Percentiles rank a stretch among this genome's conserved stretches.
These are phyloP conservation scores for Lenzites betulinus DNA, from an alignment of 768 basidiomycete genomes.

Conservation along the genomic window DNA sequence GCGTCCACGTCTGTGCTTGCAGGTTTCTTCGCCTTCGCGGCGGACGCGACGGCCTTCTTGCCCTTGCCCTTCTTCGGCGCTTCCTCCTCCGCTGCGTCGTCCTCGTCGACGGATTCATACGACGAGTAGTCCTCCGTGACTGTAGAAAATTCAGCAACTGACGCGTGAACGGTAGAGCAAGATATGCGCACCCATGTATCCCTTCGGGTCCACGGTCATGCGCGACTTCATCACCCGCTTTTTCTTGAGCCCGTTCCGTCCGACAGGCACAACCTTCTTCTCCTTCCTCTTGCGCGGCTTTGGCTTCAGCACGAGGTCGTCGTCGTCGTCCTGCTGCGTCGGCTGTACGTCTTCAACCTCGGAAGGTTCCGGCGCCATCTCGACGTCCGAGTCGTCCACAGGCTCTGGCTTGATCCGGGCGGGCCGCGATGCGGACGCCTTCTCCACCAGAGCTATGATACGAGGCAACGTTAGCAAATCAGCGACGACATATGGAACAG, in stretches of 20 bases:
- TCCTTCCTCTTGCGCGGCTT: constrained; percentile 42
- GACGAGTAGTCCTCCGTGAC: constrained; percentile 79
- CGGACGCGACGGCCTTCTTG: constrained; percentile 15
- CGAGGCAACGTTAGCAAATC: no score
- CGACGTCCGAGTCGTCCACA: constrained; percentile 33
- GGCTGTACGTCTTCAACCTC: constrained; percentile 13
- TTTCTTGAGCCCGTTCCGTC: constrained; percentile 78
- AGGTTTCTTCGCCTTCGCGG: constrained; percentile 11
- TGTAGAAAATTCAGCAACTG: constrained; percentile 28
- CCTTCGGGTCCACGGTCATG: constrained; percentile 59
- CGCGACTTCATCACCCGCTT: constrained; percentile 61
- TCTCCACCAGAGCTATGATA: constrained; percentile 17
- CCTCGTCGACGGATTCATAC: constrained; percentile 76
- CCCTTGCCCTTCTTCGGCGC: not conserved
- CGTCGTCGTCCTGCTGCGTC: constrained; percentile 30
- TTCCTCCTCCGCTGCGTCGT: constrained; percentile 39
- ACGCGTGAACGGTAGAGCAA: not conserved
- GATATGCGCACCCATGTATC: constrained; percentile 63
- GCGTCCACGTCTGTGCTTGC: not conserved
- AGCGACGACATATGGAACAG: not conserved
- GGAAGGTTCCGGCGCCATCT: constrained; percentile 24
- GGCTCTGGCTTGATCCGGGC: constrained; percentile 23
- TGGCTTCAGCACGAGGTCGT: constrained; percentile 26
- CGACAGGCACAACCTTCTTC: constrained; percentile 71
- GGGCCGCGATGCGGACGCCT: constrained; percentile 11